Percentiles rank a stretch among this genome's conserved stretches.
Evolutionary conservation across 1,139 yeast genomes (phyloP).

Genomic region (Candida smagusa): DNA sequence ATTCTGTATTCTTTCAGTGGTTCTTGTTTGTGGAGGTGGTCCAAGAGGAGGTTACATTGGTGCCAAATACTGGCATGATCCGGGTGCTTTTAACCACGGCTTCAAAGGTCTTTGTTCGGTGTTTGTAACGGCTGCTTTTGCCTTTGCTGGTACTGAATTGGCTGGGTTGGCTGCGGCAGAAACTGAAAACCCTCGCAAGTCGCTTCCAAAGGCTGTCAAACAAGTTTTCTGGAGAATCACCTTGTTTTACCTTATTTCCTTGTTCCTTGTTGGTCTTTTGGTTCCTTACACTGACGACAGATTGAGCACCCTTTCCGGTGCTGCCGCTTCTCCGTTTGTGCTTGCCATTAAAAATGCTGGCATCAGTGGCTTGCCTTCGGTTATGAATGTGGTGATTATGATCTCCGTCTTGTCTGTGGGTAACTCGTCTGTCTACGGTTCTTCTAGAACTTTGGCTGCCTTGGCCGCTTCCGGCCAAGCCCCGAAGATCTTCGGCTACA

Average conservation of each 20-base stretch:
- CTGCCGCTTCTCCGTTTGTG: constrained; percentile 72
- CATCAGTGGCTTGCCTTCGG: constrained; percentile 22
- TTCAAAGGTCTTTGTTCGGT: constrained; percentile 43
- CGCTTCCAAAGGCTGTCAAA: constrained; percentile 66
- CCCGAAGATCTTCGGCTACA: constrained; percentile 68
- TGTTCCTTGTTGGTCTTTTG: constrained; percentile 59
- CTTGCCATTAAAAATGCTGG: constrained; percentile 34
- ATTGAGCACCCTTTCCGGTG: constrained; percentile 47
- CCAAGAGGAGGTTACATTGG: constrained; percentile 39
- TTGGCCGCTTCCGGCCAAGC: constrained; percentile 81
- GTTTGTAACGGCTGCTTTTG: constrained; percentile 42
- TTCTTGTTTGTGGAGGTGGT: constrained; percentile 41
- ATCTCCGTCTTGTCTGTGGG: constrained; percentile 25
- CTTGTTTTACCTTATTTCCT: constrained; percentile 58
- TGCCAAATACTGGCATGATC: constrained; percentile 45
- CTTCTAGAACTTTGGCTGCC: constrained; percentile 80
- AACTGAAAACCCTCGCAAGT: constrained; percentile 47
- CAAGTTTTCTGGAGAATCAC: constrained; percentile 73
- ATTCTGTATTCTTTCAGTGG: constrained; percentile 38
- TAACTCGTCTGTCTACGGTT: constrained; percentile 56
- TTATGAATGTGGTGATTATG: constrained; percentile 25
- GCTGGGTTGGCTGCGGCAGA: constrained; percentile 48
- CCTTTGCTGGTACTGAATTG: constrained; percentile 46
- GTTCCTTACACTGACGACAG: constrained; percentile 60
- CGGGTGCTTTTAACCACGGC: constrained; percentile 40